These are phyloP conservation scores for Cercospora sp. DNA, from an alignment of 2,329 filamentous ascomycete species.

Conservation along the genomic window DNA sequence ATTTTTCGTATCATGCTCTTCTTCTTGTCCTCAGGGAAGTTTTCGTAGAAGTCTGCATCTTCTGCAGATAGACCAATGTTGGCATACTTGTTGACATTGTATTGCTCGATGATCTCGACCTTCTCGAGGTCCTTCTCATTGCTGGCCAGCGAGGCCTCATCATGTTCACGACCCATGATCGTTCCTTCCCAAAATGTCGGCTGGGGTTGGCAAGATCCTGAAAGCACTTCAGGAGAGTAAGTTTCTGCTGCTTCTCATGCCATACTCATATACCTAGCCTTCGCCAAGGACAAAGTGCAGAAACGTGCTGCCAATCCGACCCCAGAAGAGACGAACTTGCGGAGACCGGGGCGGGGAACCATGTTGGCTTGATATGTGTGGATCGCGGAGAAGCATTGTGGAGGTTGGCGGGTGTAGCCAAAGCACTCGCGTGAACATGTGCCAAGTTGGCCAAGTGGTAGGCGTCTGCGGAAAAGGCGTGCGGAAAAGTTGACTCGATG, in stretches of 20 bases:
- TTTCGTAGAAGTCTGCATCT: slow-evolving; percentile 29
- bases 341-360: slow-evolving; percentile 1
- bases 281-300: not conserved
- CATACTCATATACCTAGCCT: not conserved
- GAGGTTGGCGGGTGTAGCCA: not conserved
- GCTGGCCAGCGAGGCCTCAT: slow-evolving; percentile 20
- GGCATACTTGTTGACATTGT: slow-evolving; percentile 25
- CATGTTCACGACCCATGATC: not conserved
- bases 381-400: slow-evolving; percentile 1
- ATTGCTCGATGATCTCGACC: slow-evolving; percentile 24
- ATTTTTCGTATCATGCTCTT: not conserved
- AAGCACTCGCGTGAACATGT: not conserved
- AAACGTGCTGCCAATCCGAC: not conserved
- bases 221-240: not conserved
- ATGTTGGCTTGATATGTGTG: not conserved
- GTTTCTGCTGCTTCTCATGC: not conserved
- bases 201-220: not conserved
- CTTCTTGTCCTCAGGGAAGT: not conserved
- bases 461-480: not conserved
- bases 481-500: not conserved
- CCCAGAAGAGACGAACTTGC: not conserved
- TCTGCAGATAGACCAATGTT: slow-evolving; percentile 27
- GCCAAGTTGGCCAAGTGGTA: not conserved
- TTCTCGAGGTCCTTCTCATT: slow-evolving; percentile 29
- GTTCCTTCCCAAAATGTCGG: not conserved